These are phyloP conservation scores for Puccinia coronata DNA, from an alignment of 1,284 basidiomycete genomes.

Conservation along the genomic window DNA sequence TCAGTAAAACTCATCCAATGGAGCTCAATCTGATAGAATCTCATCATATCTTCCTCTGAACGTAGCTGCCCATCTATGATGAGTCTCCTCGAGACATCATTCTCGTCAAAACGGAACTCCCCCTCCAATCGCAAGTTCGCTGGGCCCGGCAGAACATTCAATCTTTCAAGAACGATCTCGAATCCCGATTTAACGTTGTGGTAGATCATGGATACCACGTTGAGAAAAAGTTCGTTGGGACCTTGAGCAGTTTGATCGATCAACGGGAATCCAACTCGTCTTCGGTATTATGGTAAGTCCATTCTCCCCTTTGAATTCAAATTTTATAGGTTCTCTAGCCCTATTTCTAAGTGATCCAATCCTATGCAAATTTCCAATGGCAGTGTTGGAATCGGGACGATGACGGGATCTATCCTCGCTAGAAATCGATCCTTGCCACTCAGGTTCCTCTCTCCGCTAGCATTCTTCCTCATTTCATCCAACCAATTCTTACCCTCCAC, in stretches of 20 bases:
- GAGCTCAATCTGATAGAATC: neutral
- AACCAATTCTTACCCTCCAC: conserved; percentile 44
- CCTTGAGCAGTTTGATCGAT: conserved; percentile 27
- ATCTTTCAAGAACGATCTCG: conserved; percentile 14
- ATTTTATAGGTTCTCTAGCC: neutral
- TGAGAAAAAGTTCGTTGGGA: conserved; percentile 28
- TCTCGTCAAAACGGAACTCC: conserved; percentile 41
- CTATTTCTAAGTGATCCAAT: neutral
- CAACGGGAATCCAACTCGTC: conserved; percentile 31
- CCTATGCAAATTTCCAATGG: neutral
- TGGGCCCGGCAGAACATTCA: conserved; percentile 26
- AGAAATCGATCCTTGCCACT: conserved; percentile 43
- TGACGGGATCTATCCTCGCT: conserved; percentile 47
- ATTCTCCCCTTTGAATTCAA: neutral
- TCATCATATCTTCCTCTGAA: neutral
- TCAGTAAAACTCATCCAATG: neutral
- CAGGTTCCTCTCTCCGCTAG: conserved; percentile 33
- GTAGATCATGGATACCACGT: conserved; percentile 28
- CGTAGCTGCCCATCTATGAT: conserved; percentile 47
- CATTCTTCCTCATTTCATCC: conserved; percentile 38
- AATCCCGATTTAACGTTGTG: neutral
- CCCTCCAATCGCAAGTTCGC: conserved; percentile 40
- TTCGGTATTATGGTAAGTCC: conserved; percentile 21
- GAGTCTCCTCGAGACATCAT: conserved; percentile 34
- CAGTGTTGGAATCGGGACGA: conserved; percentile 46